Percentiles rank a stretch among this genome's conserved stretches.
Conservation (phyloP, 495 filamentous ascomycete species). For the Penicillium crystallinum region DNA sequence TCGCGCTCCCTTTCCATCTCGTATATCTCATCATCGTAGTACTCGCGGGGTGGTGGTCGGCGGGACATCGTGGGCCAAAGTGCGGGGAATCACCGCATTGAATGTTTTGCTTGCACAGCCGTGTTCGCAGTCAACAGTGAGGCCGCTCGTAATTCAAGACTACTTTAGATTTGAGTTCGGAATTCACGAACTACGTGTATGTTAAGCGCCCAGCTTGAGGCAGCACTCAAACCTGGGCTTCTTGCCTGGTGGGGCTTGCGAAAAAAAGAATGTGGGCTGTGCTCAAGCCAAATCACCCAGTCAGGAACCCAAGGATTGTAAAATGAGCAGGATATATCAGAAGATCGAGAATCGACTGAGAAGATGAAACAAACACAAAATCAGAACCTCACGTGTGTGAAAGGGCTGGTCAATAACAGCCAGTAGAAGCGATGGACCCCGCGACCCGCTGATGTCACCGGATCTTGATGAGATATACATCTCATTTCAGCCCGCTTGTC, state of each 20-base stretch:
- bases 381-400: not conserved
- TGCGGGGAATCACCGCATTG: conserved; percentile 4
- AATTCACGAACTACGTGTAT: not conserved
- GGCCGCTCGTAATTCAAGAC: not conserved
- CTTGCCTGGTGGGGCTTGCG: not conserved
- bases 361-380: not conserved
- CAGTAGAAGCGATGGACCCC: conserved; percentile 11
- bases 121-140: not conserved
- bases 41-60: conserved; percentile 25
- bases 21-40: conserved; percentile 28
- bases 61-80: conserved; percentile 29
- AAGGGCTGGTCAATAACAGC: not conserved
- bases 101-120: not conserved
- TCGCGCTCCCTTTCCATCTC: conserved; percentile 26
- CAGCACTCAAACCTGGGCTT: not conserved
- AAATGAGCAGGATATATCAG: not conserved
- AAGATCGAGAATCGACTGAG: too few relatives aligned
- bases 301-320: not conserved
- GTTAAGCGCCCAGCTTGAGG: not conserved
- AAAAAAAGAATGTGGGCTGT: not conserved
- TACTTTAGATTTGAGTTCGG: not conserved
- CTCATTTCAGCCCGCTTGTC: not conserved
- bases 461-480: not conserved
- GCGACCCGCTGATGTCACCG: conserved; percentile 21
- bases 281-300: not conserved